A percentile compares a stretch with the other conserved stretches of the same genome.
phyloP scores from a whole-genome alignment of 768 basidiomycete species.

The Russula sp. region DNA sequence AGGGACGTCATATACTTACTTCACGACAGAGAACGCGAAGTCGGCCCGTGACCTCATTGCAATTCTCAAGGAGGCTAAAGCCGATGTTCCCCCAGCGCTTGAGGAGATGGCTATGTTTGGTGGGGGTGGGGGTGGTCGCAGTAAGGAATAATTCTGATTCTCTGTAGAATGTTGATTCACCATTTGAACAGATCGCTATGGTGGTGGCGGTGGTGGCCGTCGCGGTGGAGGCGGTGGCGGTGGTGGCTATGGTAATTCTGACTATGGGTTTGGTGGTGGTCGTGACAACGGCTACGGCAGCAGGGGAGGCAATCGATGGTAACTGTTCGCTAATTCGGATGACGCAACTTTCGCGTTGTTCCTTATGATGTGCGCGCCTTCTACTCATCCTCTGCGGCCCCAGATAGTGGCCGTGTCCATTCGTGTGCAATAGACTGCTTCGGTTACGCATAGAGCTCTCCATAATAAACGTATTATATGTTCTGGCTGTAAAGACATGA shows the following conservation, averaged over 20 bases:
- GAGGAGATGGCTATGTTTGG: constrained; percentile 91
- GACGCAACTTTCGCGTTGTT: not conserved
- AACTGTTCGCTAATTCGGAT: constrained; percentile 9
- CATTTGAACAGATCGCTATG: constrained; percentile 54
- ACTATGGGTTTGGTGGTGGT: constrained; percentile 42
- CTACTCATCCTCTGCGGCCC: not conserved
- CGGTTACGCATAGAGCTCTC: constrained; percentile 18
- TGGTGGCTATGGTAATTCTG: constrained; percentile 42
- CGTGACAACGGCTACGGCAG: constrained; percentile 44
- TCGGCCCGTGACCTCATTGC: constrained; percentile 86
- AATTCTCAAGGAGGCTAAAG: constrained; percentile 86
- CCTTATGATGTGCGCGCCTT: constrained; percentile 2
- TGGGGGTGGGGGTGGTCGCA: constrained; percentile 73
- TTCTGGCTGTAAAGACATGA: not conserved
- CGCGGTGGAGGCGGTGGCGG: constrained; percentile 46
- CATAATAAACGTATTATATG: constrained; percentile 20
- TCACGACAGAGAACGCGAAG: constrained; percentile 95
- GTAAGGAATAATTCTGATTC: constrained; percentile 40
- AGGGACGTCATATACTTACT: constrained; percentile 92
- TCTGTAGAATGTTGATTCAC: constrained; percentile 17
- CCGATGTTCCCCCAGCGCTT: constrained; percentile 79
- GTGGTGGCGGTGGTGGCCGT: constrained; percentile 47
- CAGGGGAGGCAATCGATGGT: constrained; percentile 37
- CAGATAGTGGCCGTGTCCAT: constrained; percentile 12
- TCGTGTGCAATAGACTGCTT: constrained; percentile 22